A percentile compares a stretch with the other conserved stretches of the same genome.
Conservation (phyloP, 768 basidiomycete species). For the Panellus pusillus region DNA sequence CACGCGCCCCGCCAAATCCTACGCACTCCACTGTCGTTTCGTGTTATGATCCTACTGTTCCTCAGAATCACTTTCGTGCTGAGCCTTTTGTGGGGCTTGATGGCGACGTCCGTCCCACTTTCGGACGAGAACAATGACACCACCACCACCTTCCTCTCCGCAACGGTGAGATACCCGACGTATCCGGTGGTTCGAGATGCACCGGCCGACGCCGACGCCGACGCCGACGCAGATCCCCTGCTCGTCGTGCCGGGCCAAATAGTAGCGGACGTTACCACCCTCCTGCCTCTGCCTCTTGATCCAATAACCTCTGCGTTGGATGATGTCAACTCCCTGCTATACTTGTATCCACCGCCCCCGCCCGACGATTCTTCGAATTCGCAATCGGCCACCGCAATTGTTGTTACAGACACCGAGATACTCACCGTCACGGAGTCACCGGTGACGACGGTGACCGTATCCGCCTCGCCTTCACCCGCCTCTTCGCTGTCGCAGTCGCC, state of each 20-base stretch:
- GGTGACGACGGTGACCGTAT: conserved; percentile 5
- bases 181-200: background rate
- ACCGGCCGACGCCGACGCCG: background rate
- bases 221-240: conserved; percentile 4
- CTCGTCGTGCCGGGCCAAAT: conserved; percentile 4
- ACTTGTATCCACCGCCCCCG: background rate
- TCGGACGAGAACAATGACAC: conserved; percentile 1
- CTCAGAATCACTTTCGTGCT: conserved; percentile 5
- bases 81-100: conserved; percentile 10
- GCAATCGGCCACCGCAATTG: background rate
- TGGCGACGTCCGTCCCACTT: conserved; percentile 1
- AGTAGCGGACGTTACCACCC: background rate
- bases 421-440: conserved; percentile 9
- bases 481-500: conserved; percentile 7
- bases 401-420: conserved; percentile 1
- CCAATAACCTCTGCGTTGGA: background rate
- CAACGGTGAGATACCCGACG: background rate
- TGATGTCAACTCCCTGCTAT: background rate
- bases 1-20: background rate
- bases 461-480: conserved; percentile 18
- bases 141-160: background rate
- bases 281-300: background rate
- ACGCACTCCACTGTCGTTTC: background rate
- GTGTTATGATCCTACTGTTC: conserved; percentile 1
- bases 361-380: background rate